A percentile compares a stretch with the other conserved stretches of the same genome.
Evolutionary conservation across 108 stramenopile genomes (phyloP).

Genomic region (Nitzschia inconspicua): DNA sequence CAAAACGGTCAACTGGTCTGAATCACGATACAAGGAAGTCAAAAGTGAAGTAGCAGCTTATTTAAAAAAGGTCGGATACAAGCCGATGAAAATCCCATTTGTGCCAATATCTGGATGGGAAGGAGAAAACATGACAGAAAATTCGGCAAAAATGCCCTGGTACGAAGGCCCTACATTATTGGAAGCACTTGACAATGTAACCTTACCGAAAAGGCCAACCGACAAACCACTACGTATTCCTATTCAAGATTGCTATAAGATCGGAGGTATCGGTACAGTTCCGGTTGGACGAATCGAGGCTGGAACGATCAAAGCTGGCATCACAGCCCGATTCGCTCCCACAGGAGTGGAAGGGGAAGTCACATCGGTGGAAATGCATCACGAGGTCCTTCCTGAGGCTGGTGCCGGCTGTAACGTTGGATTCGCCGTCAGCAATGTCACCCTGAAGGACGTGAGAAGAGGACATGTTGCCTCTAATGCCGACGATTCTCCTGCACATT

Average conservation of each 20-base stretch:
- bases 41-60: slow-evolving; percentile 64
- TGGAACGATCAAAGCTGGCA: slow-evolving; percentile 90
- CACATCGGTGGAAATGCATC: slow-evolving; percentile 95
- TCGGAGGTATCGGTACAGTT: slow-evolving; percentile 92
- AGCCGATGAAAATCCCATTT: slow-evolving; percentile 87
- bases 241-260: slow-evolving; percentile 95
- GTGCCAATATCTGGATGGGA: slow-evolving; percentile 95
- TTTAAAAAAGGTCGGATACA: slow-evolving; percentile 72
- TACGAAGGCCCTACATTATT: slow-evolving; percentile 92
- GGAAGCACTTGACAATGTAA: slow-evolving; percentile 88
- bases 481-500: slow-evolving; percentile 47
- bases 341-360: slow-evolving; percentile 72
- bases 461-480: slow-evolving; percentile 89
- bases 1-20: slow-evolving; percentile 77
- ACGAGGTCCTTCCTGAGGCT: slow-evolving; percentile 82
- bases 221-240: slow-evolving; percentile 96
- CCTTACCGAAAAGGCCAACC: slow-evolving; percentile 82
- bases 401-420: slow-evolving; percentile 93
- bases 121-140: slow-evolving; percentile 94
- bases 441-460: slow-evolving; percentile 80
- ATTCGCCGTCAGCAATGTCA: slow-evolving; percentile 52
- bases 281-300: slow-evolving; percentile 95
- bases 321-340: slow-evolving; percentile 83
- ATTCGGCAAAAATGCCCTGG: slow-evolving; percentile 90
- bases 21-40: slow-evolving; percentile 89